Evolutionary conservation across 345 rosid species (phyloP), one percentile per base, ranked within the genome.

Genomic region (Luvunga scandens): DNA sequence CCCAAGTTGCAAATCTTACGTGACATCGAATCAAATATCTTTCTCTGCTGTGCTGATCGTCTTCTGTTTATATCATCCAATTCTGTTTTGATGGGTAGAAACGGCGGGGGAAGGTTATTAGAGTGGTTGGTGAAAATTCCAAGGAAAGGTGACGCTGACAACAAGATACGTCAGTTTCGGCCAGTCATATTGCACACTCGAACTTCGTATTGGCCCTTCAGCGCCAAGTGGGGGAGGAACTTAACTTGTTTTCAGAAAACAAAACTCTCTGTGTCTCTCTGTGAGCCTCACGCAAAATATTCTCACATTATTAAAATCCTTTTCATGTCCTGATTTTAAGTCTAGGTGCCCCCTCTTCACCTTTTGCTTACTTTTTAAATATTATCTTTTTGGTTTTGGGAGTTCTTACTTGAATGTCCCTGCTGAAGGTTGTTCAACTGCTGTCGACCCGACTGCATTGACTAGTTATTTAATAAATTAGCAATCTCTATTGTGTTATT

Each of bases 391-490:
- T 71, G 33, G 19, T 30, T 59, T 57, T 75, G 71, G 66, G 65
- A 66, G 66, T 75, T 69, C 73, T 10, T 70, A 77, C 68, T 76
- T 73, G 64, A 24, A 24, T 70, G 73, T 50, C 71, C 55, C 64
- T 77, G 65, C 84, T 71, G 75, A 61, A 38, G 81, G 81, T 83
- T 76, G 91, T 84, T 86, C 87, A 86, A 75, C 89, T 83, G 78
- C 78, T 72, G 53, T 71, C 71, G 59, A 16, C 79, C 72, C 69
- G 53, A 67, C 71, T 64, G 12, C 79, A 79, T 76, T 72, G 65
- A 31, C 60, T 9, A 6, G 21, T 24, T n/a, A 6, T 45, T 30
- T 12, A 33, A 76, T 59, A 61, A 69, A 73, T 36, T 28, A 59
- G 75, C 50, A 53, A 67, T 45, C 75, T 21, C 31, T 24, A 65